These are phyloP conservation scores for Rhizopus stolonifer DNA, from an alignment of 371 early-diverging fungal genomes.

Conservation along the genomic window DNA sequence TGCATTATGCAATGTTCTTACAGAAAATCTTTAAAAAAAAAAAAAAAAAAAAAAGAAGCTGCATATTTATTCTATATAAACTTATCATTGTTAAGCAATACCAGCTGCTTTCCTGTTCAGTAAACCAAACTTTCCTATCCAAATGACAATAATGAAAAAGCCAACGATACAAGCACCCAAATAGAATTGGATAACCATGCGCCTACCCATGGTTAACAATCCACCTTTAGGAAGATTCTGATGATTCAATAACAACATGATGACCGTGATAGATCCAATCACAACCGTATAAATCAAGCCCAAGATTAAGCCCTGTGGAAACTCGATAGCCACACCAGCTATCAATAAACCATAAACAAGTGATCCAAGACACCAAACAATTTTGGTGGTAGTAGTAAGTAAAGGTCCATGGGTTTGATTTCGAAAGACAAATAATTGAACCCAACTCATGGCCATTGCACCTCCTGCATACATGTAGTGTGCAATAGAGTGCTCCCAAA, in stretches of 20 bases:
- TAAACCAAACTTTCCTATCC: constrained; percentile 47
- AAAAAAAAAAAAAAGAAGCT: too few relatives aligned
- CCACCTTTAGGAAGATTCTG: constrained; percentile 31
- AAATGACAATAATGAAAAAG: constrained; percentile 40
- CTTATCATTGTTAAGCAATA: constrained; percentile 23
- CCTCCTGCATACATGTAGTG: constrained; percentile 65
- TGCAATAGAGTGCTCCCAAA: constrained; percentile 58
- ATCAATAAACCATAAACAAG: constrained; percentile 42
- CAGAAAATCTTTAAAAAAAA: too few relatives aligned
- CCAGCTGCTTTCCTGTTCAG: constrained; percentile 44
- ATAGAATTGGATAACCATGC: constrained; percentile 51
- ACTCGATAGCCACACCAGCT: constrained; percentile 37
- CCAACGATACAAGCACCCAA: constrained; percentile 41
- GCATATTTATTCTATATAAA: too few relatives aligned
- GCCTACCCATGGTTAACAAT: constrained; percentile 40
- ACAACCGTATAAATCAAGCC: constrained; percentile 40
- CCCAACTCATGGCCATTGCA: constrained; percentile 60
- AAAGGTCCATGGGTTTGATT: constrained; percentile 43
- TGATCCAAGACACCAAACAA: constrained; percentile 37
- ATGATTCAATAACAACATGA: constrained; percentile 27
- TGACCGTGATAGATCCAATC: constrained; percentile 23
- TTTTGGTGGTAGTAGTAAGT: constrained; percentile 13
- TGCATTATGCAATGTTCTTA: too few relatives aligned
- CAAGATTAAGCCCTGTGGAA: constrained; percentile 40
- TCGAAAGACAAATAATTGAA: constrained; percentile 49